phyloP scores from a whole-genome alignment of 164 flowering plant species.

The Nymphaea thermarum region DNA sequence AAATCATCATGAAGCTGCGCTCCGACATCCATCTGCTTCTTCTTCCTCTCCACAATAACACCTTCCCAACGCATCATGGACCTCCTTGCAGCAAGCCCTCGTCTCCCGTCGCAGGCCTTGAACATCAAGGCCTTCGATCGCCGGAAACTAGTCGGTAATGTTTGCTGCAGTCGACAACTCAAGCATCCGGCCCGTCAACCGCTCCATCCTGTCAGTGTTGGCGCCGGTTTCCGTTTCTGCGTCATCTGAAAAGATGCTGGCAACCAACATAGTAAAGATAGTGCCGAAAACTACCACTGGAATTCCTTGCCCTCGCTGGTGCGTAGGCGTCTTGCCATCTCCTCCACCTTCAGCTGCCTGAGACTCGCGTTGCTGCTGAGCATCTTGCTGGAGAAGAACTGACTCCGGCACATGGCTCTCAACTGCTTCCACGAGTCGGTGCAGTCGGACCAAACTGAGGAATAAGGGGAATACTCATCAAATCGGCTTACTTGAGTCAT shows the following conservation, averaged over 20 bases:
- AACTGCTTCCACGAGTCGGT: constrained; percentile 25
- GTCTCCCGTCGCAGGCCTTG: constrained; percentile 4
- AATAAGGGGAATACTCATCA: constrained; percentile 4
- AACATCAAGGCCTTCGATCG: constrained; percentile 4
- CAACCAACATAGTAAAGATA: constrained; percentile 13
- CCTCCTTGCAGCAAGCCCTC: neutral
- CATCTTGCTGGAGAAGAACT: constrained; percentile 24
- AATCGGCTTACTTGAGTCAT: constrained; percentile 9
- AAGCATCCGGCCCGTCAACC: constrained; percentile 13
- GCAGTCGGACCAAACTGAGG: constrained; percentile 18
- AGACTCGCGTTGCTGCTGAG: constrained; percentile 16
- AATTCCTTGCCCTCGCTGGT: constrained; percentile 10
- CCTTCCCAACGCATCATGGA: constrained; percentile 11
- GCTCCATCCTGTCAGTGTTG: constrained; percentile 13
- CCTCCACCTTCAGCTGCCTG: constrained; percentile 18
- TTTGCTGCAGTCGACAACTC: constrained; percentile 15
- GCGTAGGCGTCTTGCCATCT: constrained; percentile 10
- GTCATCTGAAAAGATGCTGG: constrained; percentile 13
- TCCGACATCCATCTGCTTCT: neutral
- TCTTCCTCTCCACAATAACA: constrained; percentile 11
- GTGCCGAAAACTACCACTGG: constrained; percentile 15
- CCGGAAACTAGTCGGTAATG: constrained; percentile 5
- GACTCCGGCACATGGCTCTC: constrained; percentile 20
- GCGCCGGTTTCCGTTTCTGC: too few species aligned
- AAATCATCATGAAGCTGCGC: constrained; percentile 12